Evolutionary conservation across 345 rosid genomes (phyloP).

Genomic region (Eucalyptus tenuipes): DNA sequence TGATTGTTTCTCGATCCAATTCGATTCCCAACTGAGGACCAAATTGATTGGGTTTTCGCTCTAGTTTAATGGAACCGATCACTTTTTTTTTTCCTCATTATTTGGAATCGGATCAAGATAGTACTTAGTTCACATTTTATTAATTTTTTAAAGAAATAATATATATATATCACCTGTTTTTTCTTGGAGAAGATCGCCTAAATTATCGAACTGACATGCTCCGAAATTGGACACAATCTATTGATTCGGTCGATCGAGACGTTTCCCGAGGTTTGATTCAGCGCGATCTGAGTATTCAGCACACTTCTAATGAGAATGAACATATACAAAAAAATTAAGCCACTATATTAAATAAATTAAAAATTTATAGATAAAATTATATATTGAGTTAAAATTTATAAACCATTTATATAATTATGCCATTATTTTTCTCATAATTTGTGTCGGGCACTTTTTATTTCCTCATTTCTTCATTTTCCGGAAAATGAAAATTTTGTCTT

Average conservation of each 20-base stretch:
- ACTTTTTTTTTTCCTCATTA: too few species aligned
- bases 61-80: accelerated
- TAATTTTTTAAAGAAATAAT: too few species aligned
- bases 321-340: accelerated
- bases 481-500: background rate
- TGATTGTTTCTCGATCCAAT: accelerated
- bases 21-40: accelerated
- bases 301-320: accelerated
- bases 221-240: accelerated
- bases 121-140: too few species aligned
- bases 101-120: too few species aligned
- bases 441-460: background rate
- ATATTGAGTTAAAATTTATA: accelerated
- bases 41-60: accelerated
- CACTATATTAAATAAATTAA: accelerated
- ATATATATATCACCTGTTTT: too few species aligned
- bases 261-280: accelerated
- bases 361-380: accelerated
- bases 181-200: accelerated
- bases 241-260: accelerated
- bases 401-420: background rate
- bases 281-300: accelerated
- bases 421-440: background rate
- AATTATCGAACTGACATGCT: accelerated
- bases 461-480: background rate